Evolutionary conservation across 352 stramenopile species (phyloP), one percentile per base, ranked within the genome.

Genomic region (Saprolegnia diclina): DNA sequence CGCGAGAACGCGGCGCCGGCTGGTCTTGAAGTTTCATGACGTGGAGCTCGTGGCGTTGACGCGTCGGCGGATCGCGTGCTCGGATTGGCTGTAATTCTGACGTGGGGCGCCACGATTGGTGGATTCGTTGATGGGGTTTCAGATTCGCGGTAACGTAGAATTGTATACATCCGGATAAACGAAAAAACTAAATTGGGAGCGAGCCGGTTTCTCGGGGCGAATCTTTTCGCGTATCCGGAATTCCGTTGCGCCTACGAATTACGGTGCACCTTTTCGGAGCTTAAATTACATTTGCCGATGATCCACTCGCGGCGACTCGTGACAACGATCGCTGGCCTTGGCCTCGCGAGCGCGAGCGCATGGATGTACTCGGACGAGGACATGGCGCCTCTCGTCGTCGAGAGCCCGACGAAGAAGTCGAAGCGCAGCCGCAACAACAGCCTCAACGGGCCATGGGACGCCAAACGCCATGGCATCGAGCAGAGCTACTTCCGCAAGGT

Each of bases 401-500:
- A 59, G 35, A 42, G 24, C 24, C 3, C 52, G 3, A 14, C 42
- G 4, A 59, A 59, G 35, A 59, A 59, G 24, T 42, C 24, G 24
- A 59, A 59, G 35, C 52, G 52, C 24, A 59, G 52, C 52, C 52
- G 52, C 24, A 35, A 9, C 52, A 24, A 24, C 9, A 59, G 52
- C 52, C 24, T 42, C 11, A 35, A 4, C 35, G 42, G 13, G 42
- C 42, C 42, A 11, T 48, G 42, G 42, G 42, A 48, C 46, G 21
- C 45, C 21, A 24, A 32, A 48, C 81, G 85, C 48, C 72, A 90
- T 14, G 81, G 80, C 11, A 74, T 89, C 66, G 80, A 90, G 53
- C 83, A 91, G 74, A 91, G 83, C 74, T 71, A 85, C 32, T 74
- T 76, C 26, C 80, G 83, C 50, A 80, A 91, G 48, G 64, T 91